Conservation (phyloP, 108 stramenopile species). For the Skeletonema menzelii region DNA sequence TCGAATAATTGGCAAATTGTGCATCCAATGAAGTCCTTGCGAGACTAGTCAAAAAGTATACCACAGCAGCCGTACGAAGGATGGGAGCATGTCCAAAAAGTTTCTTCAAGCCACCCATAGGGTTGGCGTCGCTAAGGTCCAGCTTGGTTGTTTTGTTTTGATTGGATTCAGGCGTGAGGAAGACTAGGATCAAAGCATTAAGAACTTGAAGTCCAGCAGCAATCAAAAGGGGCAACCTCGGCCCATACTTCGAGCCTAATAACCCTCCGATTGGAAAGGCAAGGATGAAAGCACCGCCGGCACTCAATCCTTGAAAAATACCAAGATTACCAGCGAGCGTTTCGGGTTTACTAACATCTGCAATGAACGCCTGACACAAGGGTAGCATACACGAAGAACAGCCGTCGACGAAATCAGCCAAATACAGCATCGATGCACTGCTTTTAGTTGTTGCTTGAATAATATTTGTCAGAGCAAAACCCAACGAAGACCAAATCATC, state of each 20-base stretch:
- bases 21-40: conserved; percentile 19
- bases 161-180: conserved; percentile 28
- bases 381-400: conserved; percentile 21
- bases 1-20: conserved; percentile 16
- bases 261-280: conserved; percentile 17
- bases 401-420: conserved; percentile 28
- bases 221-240: conserved; percentile 15
- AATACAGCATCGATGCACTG: conserved; percentile 8
- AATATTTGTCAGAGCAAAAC: conserved; percentile 16
- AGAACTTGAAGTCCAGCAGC: conserved; percentile 24
- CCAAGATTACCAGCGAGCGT: conserved; percentile 17
- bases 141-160: not conserved
- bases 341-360: conserved; percentile 15
- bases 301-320: conserved; percentile 23
- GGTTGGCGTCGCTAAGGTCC: conserved; percentile 13
- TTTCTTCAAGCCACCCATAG: conserved; percentile 14
- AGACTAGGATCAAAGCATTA: conserved; percentile 14
- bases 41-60: conserved; percentile 13
- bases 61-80: conserved; percentile 9
- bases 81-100: conserved; percentile 18
- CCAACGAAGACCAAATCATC: conserved; percentile 24
- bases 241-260: not conserved
- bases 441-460: conserved; percentile 20
- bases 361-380: conserved; percentile 21
- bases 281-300: conserved; percentile 7